Conservation (phyloP, 2,329 filamentous ascomycete genomes). For the Teratosphaeria gauchensis region DNA sequence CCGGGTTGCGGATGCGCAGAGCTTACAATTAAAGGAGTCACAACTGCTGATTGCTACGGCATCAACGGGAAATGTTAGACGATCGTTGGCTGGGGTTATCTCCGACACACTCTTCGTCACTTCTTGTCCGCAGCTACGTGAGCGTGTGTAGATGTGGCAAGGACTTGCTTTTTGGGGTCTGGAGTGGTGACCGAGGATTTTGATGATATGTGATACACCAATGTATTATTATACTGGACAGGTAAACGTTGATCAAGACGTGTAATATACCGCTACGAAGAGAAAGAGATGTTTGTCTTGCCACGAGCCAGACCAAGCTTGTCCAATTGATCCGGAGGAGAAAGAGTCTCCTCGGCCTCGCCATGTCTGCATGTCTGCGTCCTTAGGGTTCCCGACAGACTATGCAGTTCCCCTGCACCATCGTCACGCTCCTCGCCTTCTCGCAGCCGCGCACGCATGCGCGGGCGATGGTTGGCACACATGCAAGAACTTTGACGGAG, state of each 20-base stretch:
- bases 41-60: not conserved
- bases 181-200: not conserved
- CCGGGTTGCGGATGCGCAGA: not conserved
- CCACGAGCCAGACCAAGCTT: not conserved
- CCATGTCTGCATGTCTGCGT: not conserved
- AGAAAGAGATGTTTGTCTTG: not conserved
- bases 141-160: not conserved
- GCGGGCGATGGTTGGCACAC: too few species aligned
- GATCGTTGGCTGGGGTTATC: not conserved
- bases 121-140: not conserved
- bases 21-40: not conserved
- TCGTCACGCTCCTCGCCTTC: too few species aligned
- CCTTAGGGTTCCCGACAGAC: too few species aligned
- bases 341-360: not conserved
- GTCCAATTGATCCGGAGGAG: too few species aligned
- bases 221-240: not conserved
- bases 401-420: too few species aligned
- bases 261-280: not conserved
- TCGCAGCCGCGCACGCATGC: too few species aligned
- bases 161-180: not conserved
- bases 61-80: not conserved
- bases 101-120: not conserved
- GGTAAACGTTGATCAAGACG: not conserved
- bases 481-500: too few species aligned
- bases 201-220: not conserved